Evolutionary conservation across 106 monocot species (phyloP).

Genomic region (Iris macrosiphon): DNA sequence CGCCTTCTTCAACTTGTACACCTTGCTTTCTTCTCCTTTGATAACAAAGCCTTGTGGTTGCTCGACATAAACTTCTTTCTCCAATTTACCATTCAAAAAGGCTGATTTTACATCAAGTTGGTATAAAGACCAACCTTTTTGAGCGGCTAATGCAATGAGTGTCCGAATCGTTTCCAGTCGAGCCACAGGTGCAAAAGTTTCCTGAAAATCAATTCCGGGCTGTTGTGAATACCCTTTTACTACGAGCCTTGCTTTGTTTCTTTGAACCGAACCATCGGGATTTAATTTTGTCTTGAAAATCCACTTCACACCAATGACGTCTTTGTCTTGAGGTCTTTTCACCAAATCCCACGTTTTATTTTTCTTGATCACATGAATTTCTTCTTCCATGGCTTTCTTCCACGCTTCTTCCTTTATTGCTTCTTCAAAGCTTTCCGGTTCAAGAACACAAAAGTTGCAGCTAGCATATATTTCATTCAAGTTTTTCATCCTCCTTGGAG

Average conservation of each 20-base stretch:
- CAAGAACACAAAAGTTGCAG: too few species aligned
- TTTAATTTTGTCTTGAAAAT: background rate
- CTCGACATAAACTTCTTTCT: constrained; percentile 1
- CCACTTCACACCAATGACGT: background rate
- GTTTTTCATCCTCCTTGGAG: too few species aligned
- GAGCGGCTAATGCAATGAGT: background rate
- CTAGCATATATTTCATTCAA: too few species aligned
- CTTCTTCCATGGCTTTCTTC: constrained; percentile 11
- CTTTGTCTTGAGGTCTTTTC: background rate
- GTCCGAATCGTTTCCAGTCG: background rate
- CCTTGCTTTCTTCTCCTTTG: background rate
- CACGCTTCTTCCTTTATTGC: background rate
- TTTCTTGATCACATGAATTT: background rate
- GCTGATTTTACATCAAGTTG: background rate
- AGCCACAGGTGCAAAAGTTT: background rate
- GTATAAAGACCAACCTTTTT: background rate
- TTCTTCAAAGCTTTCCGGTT: too few species aligned
- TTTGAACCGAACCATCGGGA: background rate
- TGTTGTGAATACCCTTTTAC: background rate
- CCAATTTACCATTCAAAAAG: background rate
- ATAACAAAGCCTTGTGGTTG: background rate
- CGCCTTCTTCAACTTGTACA: background rate
- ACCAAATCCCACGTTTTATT: constrained; percentile 1
- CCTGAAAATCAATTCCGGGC: background rate
- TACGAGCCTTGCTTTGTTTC: background rate